A percentile compares a stretch with the other conserved stretches of the same genome.
Conservation (phyloP, 2,329 filamentous ascomycete genomes). For the Chaetomium strumarium region DNA sequence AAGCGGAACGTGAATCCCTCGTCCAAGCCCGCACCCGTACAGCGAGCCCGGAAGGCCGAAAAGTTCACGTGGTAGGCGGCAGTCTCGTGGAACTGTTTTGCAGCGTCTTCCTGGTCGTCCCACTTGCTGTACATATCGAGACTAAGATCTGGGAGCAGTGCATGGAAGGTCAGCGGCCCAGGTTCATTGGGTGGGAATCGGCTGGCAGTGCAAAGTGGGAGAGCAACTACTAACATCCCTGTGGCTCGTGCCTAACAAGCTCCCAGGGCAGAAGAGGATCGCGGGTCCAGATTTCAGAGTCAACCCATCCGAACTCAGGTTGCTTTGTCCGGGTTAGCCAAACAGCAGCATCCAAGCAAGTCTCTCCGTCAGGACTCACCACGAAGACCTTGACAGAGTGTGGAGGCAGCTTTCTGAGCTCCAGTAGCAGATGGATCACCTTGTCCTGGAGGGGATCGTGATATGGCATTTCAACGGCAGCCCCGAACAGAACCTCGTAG, state of each 20-base stretch:
- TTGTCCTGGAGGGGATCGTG: constrained; percentile 6
- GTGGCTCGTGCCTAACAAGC: not conserved
- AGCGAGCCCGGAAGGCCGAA: not conserved
- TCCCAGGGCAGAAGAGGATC: not conserved
- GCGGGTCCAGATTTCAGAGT: not conserved
- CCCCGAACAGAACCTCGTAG: not conserved
- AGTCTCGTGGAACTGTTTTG: not conserved
- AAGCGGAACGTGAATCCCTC: not conserved
- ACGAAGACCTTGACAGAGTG: constrained; percentile 1
- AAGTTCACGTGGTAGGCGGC: not conserved
- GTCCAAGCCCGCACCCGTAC: not conserved
- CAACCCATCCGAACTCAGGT: constrained; percentile 2
- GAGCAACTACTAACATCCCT: not conserved
- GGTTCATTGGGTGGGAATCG: no score
- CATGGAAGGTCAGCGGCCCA: no score
- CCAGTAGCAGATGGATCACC: constrained; percentile 1
- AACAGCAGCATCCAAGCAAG: not conserved
- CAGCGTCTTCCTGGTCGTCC: not conserved
- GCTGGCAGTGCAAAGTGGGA: no score
- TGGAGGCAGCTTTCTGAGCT: not conserved
- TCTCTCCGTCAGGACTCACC: not conserved
- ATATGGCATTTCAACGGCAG: not conserved
- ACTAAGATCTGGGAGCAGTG: not conserved
- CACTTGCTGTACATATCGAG: not conserved
- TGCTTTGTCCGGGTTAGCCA: not conserved